These are phyloP conservation scores for Aspergillus pseudoterreus DNA, from an alignment of 2,329 filamentous ascomycete genomes.

Conservation along the genomic window DNA sequence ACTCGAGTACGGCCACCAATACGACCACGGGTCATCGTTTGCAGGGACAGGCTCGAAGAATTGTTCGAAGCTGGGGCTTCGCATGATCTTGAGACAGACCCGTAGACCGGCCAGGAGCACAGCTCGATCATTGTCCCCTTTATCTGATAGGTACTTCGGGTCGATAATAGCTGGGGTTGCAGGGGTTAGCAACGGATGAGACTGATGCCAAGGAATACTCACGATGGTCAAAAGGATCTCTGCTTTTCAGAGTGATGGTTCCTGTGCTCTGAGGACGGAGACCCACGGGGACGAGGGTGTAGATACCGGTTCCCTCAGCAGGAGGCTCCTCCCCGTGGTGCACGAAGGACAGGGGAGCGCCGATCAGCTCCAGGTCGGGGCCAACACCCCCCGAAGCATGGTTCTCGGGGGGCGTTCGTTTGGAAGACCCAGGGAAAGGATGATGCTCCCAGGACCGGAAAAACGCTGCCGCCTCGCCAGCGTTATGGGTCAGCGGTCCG, in stretches of 20 bases:
- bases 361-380: slow-evolving; percentile 16
- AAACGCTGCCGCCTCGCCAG: slow-evolving; percentile 16
- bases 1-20: slow-evolving; percentile 20
- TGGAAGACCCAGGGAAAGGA: slow-evolving; percentile 5
- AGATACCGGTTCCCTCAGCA: slow-evolving; percentile 6
- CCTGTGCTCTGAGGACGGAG: slow-evolving; percentile 17
- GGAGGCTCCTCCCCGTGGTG: slow-evolving; percentile 16
- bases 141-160: slow-evolving; percentile 13
- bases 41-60: slow-evolving; percentile 12
- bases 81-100: slow-evolving; percentile 13
- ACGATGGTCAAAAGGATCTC: slow-evolving; percentile 16
- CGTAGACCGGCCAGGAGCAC: slow-evolving; percentile 16
- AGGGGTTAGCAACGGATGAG: not conserved
- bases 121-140: slow-evolving; percentile 12
- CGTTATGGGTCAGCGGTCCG: slow-evolving; percentile 15
- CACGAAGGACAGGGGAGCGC: slow-evolving; percentile 11
- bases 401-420: slow-evolving; percentile 3
- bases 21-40: slow-evolving; percentile 14
- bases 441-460: slow-evolving; percentile 12
- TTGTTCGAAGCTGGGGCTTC: slow-evolving; percentile 10
- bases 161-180: slow-evolving; percentile 12
- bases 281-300: slow-evolving; percentile 7
- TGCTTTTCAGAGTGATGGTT: slow-evolving; percentile 12
- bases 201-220: not conserved
- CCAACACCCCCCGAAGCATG: slow-evolving; percentile 7